Base-by-base conservation (phyloP, 108 stramenopile genomes). In the Chaetoceros tenuissimus region DNA sequence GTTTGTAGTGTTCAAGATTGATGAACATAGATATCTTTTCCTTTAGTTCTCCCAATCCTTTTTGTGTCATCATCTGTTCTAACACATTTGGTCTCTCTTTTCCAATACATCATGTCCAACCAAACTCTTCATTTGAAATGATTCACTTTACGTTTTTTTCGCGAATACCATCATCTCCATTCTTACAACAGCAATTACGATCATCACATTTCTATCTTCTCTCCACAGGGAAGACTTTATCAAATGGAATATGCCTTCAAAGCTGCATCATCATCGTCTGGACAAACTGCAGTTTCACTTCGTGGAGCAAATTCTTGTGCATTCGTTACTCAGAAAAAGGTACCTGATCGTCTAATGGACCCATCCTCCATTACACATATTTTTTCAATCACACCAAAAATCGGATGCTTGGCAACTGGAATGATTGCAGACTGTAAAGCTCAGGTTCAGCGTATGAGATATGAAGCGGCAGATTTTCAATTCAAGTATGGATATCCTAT, bases 211-310 rank as follows among this genome's bases (percentile, higher is more conserved):
- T 96, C 97, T 51, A 96, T 99, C 63, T 99, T 99, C 71, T 96
- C 95, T 31, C 97, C 99, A 28, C 94, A 97, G 59, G 99, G 99
- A 46, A 87, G 95, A 7, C 78, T 99, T 57, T 99, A 98, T 67
- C 99, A 99, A 71, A 91, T 99, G 85, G 99, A 99, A 63, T 99
- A 99, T 72, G 95, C 95, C 63, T 96, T 97, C 83, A 99, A 99
- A 65, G 89, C 89, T 10, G 96, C 96, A 47, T 75, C 86, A 52
- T 79, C 75, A 56, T 59, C 74, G 51, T 84, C 90, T 44, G 96
- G 96, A 24, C 75, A 95, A 24, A 99, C 99, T 3, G 94, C 94
- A 3, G 87, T 99, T 16, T 96, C 95, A 25, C 80, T 97, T 24
- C 82, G 97, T 34, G 96, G 97, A 3, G 67, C 69, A 53, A 93